phyloP scores from a whole-genome alignment of 176 grass and related monocot genomes.

The Tuctoria greenei region DNA sequence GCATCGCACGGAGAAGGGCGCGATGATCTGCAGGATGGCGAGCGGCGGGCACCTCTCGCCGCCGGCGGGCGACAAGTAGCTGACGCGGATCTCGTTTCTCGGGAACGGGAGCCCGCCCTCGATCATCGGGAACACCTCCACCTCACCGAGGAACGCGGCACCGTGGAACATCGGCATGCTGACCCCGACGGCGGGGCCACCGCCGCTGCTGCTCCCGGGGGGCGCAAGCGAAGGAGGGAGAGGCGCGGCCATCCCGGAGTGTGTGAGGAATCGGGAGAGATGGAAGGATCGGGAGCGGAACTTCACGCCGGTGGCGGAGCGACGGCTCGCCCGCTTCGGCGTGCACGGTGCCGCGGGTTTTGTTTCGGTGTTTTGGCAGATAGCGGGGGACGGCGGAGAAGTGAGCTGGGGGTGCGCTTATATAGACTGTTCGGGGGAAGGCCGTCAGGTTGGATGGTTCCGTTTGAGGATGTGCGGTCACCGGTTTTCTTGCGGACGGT shows the following conservation, averaged over 20 bases:
- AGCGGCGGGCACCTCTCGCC: conserved; percentile 89
- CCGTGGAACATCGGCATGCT: conserved; percentile 79
- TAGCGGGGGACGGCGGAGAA: not conserved
- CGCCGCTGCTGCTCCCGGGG: not conserved
- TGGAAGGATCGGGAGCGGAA: not conserved
- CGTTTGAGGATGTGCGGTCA: conserved; percentile 32
- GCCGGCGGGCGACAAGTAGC: conserved; percentile 71
- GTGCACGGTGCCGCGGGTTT: conserved; percentile 45
- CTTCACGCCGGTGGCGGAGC: not conserved
- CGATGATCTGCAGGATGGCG: conserved; percentile 81
- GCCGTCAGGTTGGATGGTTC: conserved; percentile 30
- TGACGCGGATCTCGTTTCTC: conserved; percentile 83
- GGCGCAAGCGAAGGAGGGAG: conserved; percentile 18
- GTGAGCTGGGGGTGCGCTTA: not conserved
- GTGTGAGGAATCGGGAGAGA: conserved; percentile 24
- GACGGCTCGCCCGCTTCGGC: conserved; percentile 34
- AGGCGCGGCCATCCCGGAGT: conserved; percentile 35
- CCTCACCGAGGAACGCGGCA: conserved; percentile 70
- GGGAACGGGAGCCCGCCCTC: conserved; percentile 54
- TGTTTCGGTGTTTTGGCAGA: conserved; percentile 43
- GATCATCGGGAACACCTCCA: conserved; percentile 62
- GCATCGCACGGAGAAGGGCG: conserved; percentile 86
- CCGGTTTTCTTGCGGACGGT: conserved; percentile 24
- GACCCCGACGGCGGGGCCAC: conserved; percentile 26
- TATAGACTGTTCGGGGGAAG: conserved; percentile 22